These are phyloP conservation scores for Paxillus involutus DNA, from an alignment of 768 basidiomycete genomes.

Conservation along the genomic window DNA sequence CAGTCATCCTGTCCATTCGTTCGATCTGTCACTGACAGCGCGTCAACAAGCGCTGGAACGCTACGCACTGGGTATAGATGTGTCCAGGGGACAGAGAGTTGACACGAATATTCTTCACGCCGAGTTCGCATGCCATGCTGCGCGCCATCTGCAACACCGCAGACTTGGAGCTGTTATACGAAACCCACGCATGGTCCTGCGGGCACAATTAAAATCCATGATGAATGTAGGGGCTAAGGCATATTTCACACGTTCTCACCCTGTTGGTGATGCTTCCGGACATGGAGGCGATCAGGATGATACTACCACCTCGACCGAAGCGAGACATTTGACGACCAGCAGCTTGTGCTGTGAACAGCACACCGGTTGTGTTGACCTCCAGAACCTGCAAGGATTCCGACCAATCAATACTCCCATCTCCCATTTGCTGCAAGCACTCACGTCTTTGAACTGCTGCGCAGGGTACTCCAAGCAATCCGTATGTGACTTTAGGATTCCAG, in stretches of 20 bases:
- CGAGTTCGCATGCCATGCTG: slow-evolving; percentile 82
- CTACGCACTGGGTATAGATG: slow-evolving; percentile 62
- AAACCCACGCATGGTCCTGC: slow-evolving; percentile 73
- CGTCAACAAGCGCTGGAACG: slow-evolving; percentile 5
- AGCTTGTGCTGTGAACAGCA: slow-evolving; percentile 61
- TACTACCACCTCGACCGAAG: slow-evolving; percentile 47
- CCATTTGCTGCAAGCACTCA: slow-evolving; percentile 21
- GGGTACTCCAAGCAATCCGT: slow-evolving; percentile 68
- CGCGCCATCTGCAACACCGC: slow-evolving; percentile 80
- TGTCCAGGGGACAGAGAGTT: slow-evolving; percentile 78
- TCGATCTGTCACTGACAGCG: background rate
- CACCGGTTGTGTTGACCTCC: slow-evolving; percentile 63
- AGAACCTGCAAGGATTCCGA: slow-evolving; percentile 46
- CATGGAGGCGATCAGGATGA: slow-evolving; percentile 62
- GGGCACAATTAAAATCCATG: background rate
- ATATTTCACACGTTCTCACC: slow-evolving; percentile 34
- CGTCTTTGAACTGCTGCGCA: slow-evolving; percentile 62
- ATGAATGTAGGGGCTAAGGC: background rate
- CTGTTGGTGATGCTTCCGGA: slow-evolving; percentile 70
- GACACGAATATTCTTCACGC: slow-evolving; percentile 62
- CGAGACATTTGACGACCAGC: slow-evolving; percentile 58
- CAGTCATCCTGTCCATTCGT: slow-evolving; percentile 59
- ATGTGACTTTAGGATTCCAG: slow-evolving; percentile 63
- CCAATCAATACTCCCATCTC: background rate
- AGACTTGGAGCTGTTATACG: slow-evolving; percentile 77